Evolutionary conservation across 1,139 yeast genomes (phyloP).

Genomic region (Taiozyma sp.): DNA sequence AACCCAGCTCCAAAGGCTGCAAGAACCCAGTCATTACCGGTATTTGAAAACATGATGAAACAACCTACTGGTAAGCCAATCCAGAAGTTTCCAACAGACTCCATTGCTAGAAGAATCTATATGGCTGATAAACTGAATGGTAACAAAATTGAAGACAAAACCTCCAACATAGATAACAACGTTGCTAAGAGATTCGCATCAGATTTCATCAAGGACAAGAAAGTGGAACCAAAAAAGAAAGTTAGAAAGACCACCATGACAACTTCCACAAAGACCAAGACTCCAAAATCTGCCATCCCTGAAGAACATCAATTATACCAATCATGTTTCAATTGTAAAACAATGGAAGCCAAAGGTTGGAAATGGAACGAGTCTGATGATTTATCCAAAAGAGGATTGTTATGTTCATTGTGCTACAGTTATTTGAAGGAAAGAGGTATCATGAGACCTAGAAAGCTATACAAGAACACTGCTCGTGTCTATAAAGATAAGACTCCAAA

Average conservation of each 20-base stretch:
- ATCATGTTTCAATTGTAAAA: constrained; percentile 22
- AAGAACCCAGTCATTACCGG: constrained; percentile 62
- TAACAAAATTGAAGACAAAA: constrained; percentile 3
- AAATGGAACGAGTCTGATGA: constrained; percentile 23
- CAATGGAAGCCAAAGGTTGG: constrained; percentile 22
- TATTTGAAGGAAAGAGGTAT: constrained; percentile 19
- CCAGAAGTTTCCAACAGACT: constrained; percentile 30
- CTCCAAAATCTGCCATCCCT: constrained; percentile 4
- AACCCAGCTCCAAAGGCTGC: constrained; percentile 50
- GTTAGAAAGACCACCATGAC: constrained; percentile 3
- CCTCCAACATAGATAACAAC: constrained; percentile 2
- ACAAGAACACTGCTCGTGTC: constrained; percentile 8
- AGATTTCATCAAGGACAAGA: constrained; percentile 17
- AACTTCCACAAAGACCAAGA: background rate
- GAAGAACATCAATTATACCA: constrained; percentile 11
- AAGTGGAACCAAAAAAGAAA: constrained; percentile 5
- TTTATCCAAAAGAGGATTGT: constrained; percentile 17
- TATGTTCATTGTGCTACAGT: constrained; percentile 21
- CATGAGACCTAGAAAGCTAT: constrained; percentile 21
- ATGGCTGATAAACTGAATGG: constrained; percentile 30
- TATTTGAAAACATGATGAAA: constrained; percentile 38
- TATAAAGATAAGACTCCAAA: constrained; percentile 1
- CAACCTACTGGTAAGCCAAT: constrained; percentile 32
- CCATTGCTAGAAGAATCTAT: constrained; percentile 37
- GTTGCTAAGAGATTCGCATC: constrained; percentile 24